Percentiles rank a stretch among this genome's conserved stretches.
Evolutionary conservation across 257 asterid species (phyloP).

Genomic region (Scutellaria minor): DNA sequence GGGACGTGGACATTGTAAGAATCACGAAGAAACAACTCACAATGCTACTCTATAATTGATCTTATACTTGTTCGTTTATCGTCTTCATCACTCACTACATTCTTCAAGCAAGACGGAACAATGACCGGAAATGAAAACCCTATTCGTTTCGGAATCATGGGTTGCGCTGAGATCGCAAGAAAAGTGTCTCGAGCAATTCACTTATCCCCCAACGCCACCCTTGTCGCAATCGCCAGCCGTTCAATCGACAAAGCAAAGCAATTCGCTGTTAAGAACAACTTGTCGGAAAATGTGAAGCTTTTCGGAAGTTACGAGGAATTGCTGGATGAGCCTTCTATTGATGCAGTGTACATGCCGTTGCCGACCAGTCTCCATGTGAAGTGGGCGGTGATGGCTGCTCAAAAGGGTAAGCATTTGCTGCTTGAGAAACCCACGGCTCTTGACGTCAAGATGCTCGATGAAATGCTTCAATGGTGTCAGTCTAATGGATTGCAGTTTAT

Average conservation of each 20-base stretch:
- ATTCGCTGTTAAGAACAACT: slow-evolving; percentile 56
- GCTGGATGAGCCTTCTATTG: slow-evolving; percentile 70
- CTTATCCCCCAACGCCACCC: slow-evolving; percentile 58
- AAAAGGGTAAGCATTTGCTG: slow-evolving; percentile 69
- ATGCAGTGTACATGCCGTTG: slow-evolving; percentile 80
- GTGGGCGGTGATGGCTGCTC: slow-evolving; percentile 79
- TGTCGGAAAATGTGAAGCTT: slow-evolving; percentile 52
- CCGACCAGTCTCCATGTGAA: slow-evolving; percentile 71
- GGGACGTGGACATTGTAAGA: slow-evolving; percentile 29
- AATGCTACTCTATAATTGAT: background rate
- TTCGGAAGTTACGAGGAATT: slow-evolving; percentile 64
- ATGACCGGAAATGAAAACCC: slow-evolving; percentile 49
- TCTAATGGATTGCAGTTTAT: slow-evolving; percentile 74
- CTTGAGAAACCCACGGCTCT: slow-evolving; percentile 84
- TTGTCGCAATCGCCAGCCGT: slow-evolving; percentile 76
- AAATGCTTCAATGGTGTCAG: slow-evolving; percentile 57
- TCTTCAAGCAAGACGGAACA: background rate
- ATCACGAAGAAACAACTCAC: background rate
- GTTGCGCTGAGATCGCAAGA: slow-evolving; percentile 80
- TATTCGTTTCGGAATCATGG: slow-evolving; percentile 76
- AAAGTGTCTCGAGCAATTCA: slow-evolving; percentile 70
- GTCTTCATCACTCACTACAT: background rate
- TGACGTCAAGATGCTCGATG: slow-evolving; percentile 55
- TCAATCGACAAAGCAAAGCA: slow-evolving; percentile 59
- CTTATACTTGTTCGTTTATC: background rate